A percentile compares a stretch with the other conserved stretches of the same genome.
Evolutionary conservation across 108 stramenopile species (phyloP).

Genomic region (Pseudonitzschia delicatissima): DNA sequence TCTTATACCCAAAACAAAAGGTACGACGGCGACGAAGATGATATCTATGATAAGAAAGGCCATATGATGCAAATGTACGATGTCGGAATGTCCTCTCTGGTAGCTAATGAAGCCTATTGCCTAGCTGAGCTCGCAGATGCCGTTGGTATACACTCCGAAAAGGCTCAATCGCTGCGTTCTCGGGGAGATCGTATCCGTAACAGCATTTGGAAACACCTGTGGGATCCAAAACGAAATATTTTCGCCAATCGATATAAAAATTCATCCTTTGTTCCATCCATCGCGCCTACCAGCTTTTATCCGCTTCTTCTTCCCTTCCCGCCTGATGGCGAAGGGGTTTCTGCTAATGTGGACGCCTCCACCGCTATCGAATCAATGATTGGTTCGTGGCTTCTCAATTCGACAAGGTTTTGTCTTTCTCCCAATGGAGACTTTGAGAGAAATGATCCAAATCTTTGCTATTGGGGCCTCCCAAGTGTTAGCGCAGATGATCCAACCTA

Average conservation of each 20-base stretch:
- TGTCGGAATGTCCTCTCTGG: constrained; percentile 30
- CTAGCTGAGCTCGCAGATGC: constrained; percentile 17
- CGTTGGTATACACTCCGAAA: constrained; percentile 15
- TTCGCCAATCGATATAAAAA: constrained; percentile 27
- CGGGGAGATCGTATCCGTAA: constrained; percentile 12
- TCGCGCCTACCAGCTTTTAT: constrained; percentile 31
- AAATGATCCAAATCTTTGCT: constrained; percentile 21
- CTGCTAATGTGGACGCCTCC: constrained; percentile 1
- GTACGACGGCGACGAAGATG: constrained; percentile 28
- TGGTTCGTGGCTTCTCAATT: constrained; percentile 23
- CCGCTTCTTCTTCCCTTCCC: constrained; percentile 3
- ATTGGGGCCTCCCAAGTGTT: constrained; percentile 38
- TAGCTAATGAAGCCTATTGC: constrained; percentile 8
- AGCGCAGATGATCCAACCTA: constrained; percentile 32
- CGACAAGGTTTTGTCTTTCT: constrained; percentile 26
- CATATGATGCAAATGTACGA: constrained; percentile 32
- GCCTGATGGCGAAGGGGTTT: not conserved
- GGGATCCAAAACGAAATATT: constrained; percentile 21
- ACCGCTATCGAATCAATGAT: constrained; percentile 12
- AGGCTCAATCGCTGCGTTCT: not conserved
- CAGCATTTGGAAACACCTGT: constrained; percentile 6
- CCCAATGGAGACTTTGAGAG: constrained; percentile 1
- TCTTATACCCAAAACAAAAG: not conserved
- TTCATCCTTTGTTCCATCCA: constrained; percentile 11
- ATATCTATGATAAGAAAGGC: constrained; percentile 4